These are phyloP conservation scores for Harringtonia aguacate DNA, from an alignment of 2,329 filamentous ascomycete genomes.

Conservation along the genomic window DNA sequence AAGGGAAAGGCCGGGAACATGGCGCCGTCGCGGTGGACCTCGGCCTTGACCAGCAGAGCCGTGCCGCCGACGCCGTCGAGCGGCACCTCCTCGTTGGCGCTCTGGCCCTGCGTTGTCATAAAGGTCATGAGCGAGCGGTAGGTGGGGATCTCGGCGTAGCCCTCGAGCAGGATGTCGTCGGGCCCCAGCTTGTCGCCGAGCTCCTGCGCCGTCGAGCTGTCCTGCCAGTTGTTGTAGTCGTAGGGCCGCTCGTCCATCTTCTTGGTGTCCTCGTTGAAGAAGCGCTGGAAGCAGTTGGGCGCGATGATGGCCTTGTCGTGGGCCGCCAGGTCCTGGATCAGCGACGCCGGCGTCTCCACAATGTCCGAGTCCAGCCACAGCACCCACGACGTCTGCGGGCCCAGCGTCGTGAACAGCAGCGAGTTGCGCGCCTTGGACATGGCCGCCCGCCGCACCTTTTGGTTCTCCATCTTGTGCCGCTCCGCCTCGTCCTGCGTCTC, in stretches of 20 bases:
- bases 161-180: slow-evolving; percentile 88
- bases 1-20: slow-evolving; percentile 98
- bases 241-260: slow-evolving; percentile 71
- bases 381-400: slow-evolving; percentile 87
- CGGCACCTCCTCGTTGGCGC: slow-evolving; percentile 53
- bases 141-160: slow-evolving; percentile 86
- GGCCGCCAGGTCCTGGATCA: slow-evolving; percentile 84
- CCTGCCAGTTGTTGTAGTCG: slow-evolving; percentile 97
- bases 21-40: slow-evolving; percentile 91
- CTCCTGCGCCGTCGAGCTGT: slow-evolving; percentile 68
- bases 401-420: slow-evolving; percentile 87
- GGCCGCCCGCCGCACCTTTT: slow-evolving; percentile 73
- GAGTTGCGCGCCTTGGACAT: slow-evolving; percentile 95
- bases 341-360: slow-evolving; percentile 68
- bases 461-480: slow-evolving; percentile 83
- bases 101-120: slow-evolving; percentile 49
- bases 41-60: slow-evolving; percentile 85
- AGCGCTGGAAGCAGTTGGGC: slow-evolving; percentile 92
- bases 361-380: slow-evolving; percentile 93
- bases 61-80: slow-evolving; percentile 93
- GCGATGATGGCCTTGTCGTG: slow-evolving; percentile 89
- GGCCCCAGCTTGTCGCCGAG: slow-evolving; percentile 72
- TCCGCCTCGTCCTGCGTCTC: slow-evolving; percentile 75
- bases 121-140: slow-evolving; percentile 88
- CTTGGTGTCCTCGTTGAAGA: slow-evolving; percentile 57